Conservation (phyloP, 352 stramenopile species). For the Pythium vanterpoolii region DNA sequence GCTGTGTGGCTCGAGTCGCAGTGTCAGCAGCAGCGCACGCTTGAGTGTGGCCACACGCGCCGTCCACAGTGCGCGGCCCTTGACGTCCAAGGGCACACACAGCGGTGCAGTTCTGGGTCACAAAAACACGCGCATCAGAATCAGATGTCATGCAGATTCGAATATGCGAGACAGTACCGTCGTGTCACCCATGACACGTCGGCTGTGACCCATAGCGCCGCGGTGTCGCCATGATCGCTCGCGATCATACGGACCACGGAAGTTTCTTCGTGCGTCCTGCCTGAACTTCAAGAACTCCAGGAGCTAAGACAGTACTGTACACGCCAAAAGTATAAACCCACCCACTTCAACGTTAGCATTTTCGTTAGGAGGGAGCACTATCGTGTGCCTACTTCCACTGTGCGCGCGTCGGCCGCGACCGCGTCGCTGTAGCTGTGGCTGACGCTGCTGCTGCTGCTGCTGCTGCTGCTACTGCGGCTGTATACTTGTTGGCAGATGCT, state of each 20-base stretch:
- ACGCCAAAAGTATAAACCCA: constrained; percentile 3
- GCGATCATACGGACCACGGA: too few species aligned
- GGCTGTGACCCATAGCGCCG: background rate
- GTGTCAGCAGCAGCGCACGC: constrained; percentile 22
- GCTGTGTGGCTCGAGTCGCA: background rate
- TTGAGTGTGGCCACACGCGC: constrained; percentile 34
- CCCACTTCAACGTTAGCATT: background rate
- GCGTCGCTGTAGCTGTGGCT: background rate
- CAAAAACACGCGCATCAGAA: background rate
- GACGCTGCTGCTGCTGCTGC: background rate
- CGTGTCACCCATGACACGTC: background rate
- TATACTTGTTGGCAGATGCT: background rate
- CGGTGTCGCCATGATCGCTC: background rate
- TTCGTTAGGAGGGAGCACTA: background rate
- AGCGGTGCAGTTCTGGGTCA: constrained; percentile 13
- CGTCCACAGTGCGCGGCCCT: constrained; percentile 14
- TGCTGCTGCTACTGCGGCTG: background rate
- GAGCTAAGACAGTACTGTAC: background rate
- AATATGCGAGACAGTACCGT: background rate
- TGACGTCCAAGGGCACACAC: background rate
- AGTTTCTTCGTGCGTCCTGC: too few species aligned
- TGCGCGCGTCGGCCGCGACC: constrained; percentile 33
- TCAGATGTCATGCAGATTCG: background rate
- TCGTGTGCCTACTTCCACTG: constrained; percentile 43
- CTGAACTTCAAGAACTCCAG: too few species aligned